Evolutionary conservation across 805 yeast species (phyloP).

Genomic region (Phaffomyces thermotolerans): DNA sequence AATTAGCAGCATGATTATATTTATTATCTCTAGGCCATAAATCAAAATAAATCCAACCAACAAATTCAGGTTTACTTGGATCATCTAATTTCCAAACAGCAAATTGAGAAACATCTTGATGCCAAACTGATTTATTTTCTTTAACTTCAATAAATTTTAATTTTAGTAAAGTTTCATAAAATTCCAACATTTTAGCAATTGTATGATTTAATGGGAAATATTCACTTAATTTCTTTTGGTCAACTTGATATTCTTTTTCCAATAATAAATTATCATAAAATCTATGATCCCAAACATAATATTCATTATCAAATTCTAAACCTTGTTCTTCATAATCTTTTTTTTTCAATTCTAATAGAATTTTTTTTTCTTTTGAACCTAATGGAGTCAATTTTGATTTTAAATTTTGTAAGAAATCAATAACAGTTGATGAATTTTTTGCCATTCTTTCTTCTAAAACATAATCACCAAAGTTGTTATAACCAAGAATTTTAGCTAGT

Average conservation of each 20-base stretch:
- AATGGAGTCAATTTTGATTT: slow-evolving; percentile 49
- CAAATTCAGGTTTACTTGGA: slow-evolving; percentile 43
- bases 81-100: slow-evolving; percentile 63
- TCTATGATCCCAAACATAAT: slow-evolving; percentile 68
- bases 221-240: slow-evolving; percentile 63
- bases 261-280: slow-evolving; percentile 60
- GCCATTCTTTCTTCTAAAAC: slow-evolving; percentile 79
- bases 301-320: slow-evolving; percentile 32
- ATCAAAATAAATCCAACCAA: slow-evolving; percentile 76
- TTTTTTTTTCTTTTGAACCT: slow-evolving; percentile 47
- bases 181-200: slow-evolving; percentile 57
- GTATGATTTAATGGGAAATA: slow-evolving; percentile 72
- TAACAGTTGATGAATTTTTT: slow-evolving; percentile 52
- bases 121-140: slow-evolving; percentile 53
- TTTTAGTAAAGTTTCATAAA: slow-evolving; percentile 64
- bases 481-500: slow-evolving; percentile 59
- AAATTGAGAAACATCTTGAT: slow-evolving; percentile 66
- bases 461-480: slow-evolving; percentile 59
- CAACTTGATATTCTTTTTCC: slow-evolving; percentile 64
- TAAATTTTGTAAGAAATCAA: slow-evolving; percentile 56
- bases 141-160: slow-evolving; percentile 51
- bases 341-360: slow-evolving; percentile 44
- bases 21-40: slow-evolving; percentile 82
- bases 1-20: slow-evolving; percentile 85
- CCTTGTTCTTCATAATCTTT: slow-evolving; percentile 42